Conservation (phyloP, 257 asterid genomes). For the Primulina tabacum region DNA sequence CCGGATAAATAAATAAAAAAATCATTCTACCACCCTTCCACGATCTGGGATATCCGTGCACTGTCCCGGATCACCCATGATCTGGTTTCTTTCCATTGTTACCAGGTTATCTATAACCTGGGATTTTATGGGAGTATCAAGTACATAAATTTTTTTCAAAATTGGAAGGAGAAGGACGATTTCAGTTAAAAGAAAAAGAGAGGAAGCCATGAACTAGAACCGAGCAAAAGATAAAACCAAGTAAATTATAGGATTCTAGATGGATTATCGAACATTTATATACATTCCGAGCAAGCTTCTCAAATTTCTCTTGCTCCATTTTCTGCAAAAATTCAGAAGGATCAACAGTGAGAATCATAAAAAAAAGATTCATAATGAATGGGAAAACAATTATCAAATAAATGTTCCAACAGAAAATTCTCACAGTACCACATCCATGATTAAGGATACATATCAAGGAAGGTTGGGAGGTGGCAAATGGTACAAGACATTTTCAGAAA, state of each 20-base stretch:
- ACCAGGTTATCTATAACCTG: too few species aligned
- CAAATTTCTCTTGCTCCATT: constrained; percentile 78
- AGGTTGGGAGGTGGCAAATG: neutral
- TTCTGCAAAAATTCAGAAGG: constrained; percentile 46
- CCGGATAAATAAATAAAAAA: too few species aligned
- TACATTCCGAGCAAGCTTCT: constrained; percentile 93
- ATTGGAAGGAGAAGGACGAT: neutral
- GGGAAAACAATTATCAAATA: neutral
- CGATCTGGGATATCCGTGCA: too few species aligned
- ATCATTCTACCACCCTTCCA: too few species aligned
- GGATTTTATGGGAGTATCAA: too few species aligned
- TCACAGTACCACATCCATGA: neutral
- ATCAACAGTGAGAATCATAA: constrained; percentile 22
- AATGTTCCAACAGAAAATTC: neutral
- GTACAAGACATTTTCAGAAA: constrained; percentile 13
- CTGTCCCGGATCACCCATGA: too few species aligned
- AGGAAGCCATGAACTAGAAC: neutral
- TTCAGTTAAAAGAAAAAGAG: neutral
- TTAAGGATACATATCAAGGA: neutral
- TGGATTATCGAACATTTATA: constrained; percentile 5
- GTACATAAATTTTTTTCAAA: neutral
- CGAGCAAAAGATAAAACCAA: neutral
- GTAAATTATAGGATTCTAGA: neutral
- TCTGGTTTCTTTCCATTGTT: too few species aligned
- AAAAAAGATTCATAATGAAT: neutral